Evolutionary conservation across 2,329 filamentous ascomycete species (phyloP), one percentile per base, ranked within the genome.

Genomic region (Helminthosporium solani): DNA sequence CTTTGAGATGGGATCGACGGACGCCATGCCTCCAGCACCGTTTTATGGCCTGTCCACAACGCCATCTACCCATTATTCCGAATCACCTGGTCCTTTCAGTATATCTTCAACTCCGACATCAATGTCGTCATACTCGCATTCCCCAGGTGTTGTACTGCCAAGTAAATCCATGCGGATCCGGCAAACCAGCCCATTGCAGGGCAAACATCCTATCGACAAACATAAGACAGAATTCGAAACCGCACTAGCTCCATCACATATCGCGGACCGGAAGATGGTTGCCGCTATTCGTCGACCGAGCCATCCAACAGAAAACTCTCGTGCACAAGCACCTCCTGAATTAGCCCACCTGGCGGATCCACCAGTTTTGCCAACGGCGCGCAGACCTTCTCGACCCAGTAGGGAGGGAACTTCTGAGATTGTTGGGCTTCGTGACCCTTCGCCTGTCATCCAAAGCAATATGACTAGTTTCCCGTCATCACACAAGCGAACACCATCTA

Each of bases 31-130:
- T n/a, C 81, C 83, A 6, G 83, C 83, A 7, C 84, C 85, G n/a
- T 71, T 82, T 7, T 83, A 85, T 66, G 79, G 77, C 2, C 77
- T 84, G 42, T 89, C 86, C 50, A 82, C 77, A 19, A 90, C 86
- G 47, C 86, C 87, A 30, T 90, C 87, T 3, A 90, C 87, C 1
- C 77, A 84, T 50, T 90, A 87, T 59, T 88, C 86, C 1, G 87
- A 83, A 45, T 90, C 87, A 1, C 82, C 85, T 9, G 82, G 85
- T 2, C 73, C 82, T 4, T 90, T 89, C 68, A 90, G 87, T 62
- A 79, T 87, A 52, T 86, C 87, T 48, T 90, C 87, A 1, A 90
- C 87, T 2, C 87, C 87, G 6, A 90, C 86, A 3, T 90, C 87
- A 8, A 84, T 87, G 52, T 86, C 84, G 7, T 90, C 87, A 1